Evolutionary conservation across 2,329 filamentous ascomycete species (phyloP), one percentile per base, ranked within the genome.

Genomic region (Balansia obtecta): DNA sequence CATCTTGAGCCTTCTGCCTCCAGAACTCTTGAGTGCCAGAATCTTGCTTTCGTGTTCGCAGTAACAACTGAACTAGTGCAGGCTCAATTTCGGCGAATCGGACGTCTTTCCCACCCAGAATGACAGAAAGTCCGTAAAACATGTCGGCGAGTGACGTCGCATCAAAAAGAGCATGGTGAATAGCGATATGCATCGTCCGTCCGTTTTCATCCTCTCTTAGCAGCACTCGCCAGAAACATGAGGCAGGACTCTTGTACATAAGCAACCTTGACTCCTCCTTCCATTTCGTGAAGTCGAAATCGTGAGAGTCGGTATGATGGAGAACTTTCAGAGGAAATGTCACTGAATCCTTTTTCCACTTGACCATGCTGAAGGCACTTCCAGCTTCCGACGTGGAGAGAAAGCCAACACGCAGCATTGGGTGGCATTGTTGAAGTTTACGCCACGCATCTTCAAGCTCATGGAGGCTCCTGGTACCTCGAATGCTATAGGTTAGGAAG

Each of bases 101-200:
- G 4, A 34, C 15, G 1, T 53, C 18, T 9, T 51, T 44, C 8
- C 58, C 58, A 2, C 55, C 49, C 5, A 73, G 39, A 7, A 62
- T 34, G 1, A 45, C 46, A 0, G 58, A 55, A 12, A 95, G 69
- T 56, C 85, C 78, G 0, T 70, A 60, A 2, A 95, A 65, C 1
- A 96, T 73, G 0, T 72, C 60, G 3, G 77, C 71, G 11, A 96
- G 68, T 9, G 88, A 89, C 40, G 80, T 74, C 0, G 88, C 90
- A 68, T 96, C 90, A 56, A 94, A 96, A 0, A 96, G 70, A 0
- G 86, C 86, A 66, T 96, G 90, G 55, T 94, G 85, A 2, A 88
- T 72, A 1, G 70, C 62, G 4, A 81, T 54, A 45, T 75, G 68
- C 65, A 76, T 72, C 2, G 46, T 57, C 4, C 54, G 37, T 1